These are phyloP conservation scores for Harringtonia aguacate DNA, from an alignment of 2,329 filamentous ascomycete species.

Conservation along the genomic window DNA sequence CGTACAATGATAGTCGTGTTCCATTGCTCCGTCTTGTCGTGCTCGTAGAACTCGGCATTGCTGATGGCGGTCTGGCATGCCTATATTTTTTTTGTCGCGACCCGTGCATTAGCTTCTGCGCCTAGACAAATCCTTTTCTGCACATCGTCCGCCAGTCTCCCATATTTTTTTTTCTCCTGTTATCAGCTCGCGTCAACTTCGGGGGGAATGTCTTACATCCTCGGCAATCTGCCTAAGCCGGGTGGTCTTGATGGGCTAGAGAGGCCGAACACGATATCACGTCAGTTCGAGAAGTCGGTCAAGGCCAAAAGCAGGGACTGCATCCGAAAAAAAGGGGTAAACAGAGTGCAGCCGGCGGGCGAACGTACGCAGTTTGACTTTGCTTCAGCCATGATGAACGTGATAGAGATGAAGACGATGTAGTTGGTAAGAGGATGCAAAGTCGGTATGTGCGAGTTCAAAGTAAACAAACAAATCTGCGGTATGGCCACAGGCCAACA, in stretches of 20 bases:
- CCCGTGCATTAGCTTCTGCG: background rate
- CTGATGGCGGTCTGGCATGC: slow-evolving; percentile 74
- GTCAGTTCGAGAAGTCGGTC: too few relatives aligned
- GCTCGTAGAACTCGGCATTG: slow-evolving; percentile 71
- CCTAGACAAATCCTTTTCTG: background rate
- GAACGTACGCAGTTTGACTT: slow-evolving; percentile 4
- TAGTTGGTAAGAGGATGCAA: too few relatives aligned
- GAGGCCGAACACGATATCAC: background rate
- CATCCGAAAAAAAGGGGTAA: too few relatives aligned
- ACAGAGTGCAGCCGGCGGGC: background rate
- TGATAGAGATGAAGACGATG: background rate
- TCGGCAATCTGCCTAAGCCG: slow-evolving; percentile 77
- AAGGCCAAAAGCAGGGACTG: too few relatives aligned
- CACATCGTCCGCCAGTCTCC: too few relatives aligned
- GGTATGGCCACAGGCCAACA: background rate
- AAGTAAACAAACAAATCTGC: background rate
- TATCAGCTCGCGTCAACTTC: background rate
- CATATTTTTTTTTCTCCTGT: background rate
- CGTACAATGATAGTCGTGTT: slow-evolving; percentile 87
- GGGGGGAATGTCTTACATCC: slow-evolving; percentile 47
- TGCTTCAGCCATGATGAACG: background rate
- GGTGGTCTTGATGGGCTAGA: slow-evolving; percentile 62
- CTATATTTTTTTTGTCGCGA: slow-evolving; percentile 39
- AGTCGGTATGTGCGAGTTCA: too few relatives aligned
- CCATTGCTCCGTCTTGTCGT: slow-evolving; percentile 75